Evolutionary conservation across 768 basidiomycete genomes (phyloP), one percentile per base, ranked within the genome.

Genomic region (Tricholoma terreum): DNA sequence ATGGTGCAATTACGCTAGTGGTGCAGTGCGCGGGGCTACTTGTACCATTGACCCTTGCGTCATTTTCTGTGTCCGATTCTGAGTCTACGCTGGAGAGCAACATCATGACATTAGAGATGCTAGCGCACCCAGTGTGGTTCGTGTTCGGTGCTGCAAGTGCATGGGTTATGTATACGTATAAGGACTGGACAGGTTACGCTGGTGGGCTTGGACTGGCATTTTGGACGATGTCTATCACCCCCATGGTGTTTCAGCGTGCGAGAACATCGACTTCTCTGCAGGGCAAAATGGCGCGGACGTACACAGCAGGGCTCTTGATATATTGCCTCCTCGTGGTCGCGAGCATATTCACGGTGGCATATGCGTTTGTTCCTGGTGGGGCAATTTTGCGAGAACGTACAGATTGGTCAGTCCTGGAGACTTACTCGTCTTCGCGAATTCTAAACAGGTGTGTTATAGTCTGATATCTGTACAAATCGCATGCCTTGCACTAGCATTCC

Each of bases 331-430:
- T 91, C 46, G 80, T 82, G 51, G 77, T 94, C 21, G 80, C 85
- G 27, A 86, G 84, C 55, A 83, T 90, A 14, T 90, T 91, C 75
- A 93, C 92, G 0, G 90, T 90, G 54, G 92, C 92, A 0, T 94
- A 95, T 72, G 92, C 92, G 1, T 95, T 94, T 63, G 90, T 95
- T 11, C 92, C 92, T 2, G 89, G 89, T 0, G 92, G 90, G 0
- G 69, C 77, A 56, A 81, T 85, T 63, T 73, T 95, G 50, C 76
- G 92, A 51, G 92, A 95, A 73, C 77, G 87, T 17, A 92, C 90
- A 31, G 84, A 90, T 67, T 59, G 86, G 84, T 90, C 64, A 69
- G 83, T 80, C 14, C 38, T 51, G 24, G 24, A 27, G 24, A 27
- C 24, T 27, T 27, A 27, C 6, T 6, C 24, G 24, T 6, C 24